Conservation (phyloP, 2,329 filamentous ascomycete genomes). For the Pleomassaria siparia region DNA sequence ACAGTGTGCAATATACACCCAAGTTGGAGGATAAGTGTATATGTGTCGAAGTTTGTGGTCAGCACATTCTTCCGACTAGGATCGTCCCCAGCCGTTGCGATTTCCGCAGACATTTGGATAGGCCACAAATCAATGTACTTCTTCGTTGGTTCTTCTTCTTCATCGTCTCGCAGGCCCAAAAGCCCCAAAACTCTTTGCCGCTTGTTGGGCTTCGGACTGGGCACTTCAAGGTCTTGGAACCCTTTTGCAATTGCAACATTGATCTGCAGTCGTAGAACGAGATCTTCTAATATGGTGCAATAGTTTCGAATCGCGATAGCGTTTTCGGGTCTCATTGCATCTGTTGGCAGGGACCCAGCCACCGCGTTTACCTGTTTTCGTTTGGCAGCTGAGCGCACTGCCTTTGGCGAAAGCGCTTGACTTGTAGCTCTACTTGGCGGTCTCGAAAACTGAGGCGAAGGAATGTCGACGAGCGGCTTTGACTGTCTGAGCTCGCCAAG, state of each 20-base stretch:
- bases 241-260: slow-evolving; percentile 85
- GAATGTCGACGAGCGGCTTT: slow-evolving; percentile 59
- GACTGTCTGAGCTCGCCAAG: slow-evolving; percentile 72
- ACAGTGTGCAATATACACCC: slow-evolving; percentile 84
- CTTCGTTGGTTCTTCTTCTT: slow-evolving; percentile 62
- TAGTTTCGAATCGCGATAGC: slow-evolving; percentile 73
- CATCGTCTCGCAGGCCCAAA: slow-evolving; percentile 30
- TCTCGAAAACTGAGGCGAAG: slow-evolving; percentile 48
- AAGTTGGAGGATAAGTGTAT: slow-evolving; percentile 81
- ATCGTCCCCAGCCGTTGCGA: slow-evolving; percentile 57
- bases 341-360: slow-evolving; percentile 66
- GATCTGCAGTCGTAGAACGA: slow-evolving; percentile 74
- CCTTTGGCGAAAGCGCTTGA: slow-evolving; percentile 36
- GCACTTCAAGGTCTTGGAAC: slow-evolving; percentile 75
- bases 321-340: slow-evolving; percentile 66
- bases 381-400: slow-evolving; percentile 30
- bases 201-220: slow-evolving; percentile 43
- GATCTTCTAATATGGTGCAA: slow-evolving; percentile 79
- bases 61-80: slow-evolving; percentile 60
- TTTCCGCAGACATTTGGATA: slow-evolving; percentile 88
- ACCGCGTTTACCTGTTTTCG: slow-evolving; percentile 54
- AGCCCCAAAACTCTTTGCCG: slow-evolving; percentile 27
- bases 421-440: slow-evolving; percentile 31
- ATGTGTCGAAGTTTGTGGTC: slow-evolving; percentile 90
- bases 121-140: slow-evolving; percentile 88